Evolutionary conservation across 805 yeast genomes (phyloP).

Genomic region (Candida nonsorbophila): DNA sequence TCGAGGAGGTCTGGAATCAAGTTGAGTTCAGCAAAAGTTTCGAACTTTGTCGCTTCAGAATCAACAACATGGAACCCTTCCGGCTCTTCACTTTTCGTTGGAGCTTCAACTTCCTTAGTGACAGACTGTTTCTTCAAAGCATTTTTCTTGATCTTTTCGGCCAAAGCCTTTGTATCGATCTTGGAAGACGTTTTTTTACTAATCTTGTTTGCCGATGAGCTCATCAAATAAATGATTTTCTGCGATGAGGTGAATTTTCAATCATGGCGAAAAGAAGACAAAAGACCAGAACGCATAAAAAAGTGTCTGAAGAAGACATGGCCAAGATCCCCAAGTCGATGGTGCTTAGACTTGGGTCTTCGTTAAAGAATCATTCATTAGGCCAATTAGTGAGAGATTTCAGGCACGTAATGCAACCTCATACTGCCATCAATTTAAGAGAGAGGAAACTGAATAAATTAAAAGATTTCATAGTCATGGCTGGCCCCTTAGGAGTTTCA

Average conservation of each 20-base stretch:
- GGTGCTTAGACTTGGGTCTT: slow-evolving; percentile 83
- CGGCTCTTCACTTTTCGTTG: background rate
- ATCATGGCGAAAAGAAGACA: slow-evolving; percentile 38
- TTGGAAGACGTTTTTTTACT: background rate
- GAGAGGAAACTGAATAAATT: slow-evolving; percentile 85
- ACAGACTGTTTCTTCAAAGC: slow-evolving; percentile 19
- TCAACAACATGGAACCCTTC: slow-evolving; percentile 6
- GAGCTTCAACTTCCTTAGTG: slow-evolving; percentile 1
- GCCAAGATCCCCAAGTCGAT: slow-evolving; percentile 84
- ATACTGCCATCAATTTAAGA: slow-evolving; percentile 82
- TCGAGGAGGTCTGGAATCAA: slow-evolving; percentile 75
- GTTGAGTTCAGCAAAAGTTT: slow-evolving; percentile 51
- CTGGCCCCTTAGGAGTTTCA: slow-evolving; percentile 92
- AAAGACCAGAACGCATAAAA: slow-evolving; percentile 87
- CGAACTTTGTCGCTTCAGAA: slow-evolving; percentile 19
- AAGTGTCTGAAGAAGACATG: slow-evolving; percentile 55
- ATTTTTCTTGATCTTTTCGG: slow-evolving; percentile 45
- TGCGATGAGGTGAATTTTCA: slow-evolving; percentile 5
- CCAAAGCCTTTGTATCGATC: slow-evolving; percentile 42
- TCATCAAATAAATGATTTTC: background rate
- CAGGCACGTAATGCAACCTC: slow-evolving; percentile 91
- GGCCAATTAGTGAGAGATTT: slow-evolving; percentile 83
- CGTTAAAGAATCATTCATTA: slow-evolving; percentile 73
- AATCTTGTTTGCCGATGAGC: background rate
- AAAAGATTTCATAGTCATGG: slow-evolving; percentile 95